Evolutionary conservation across 305 asterid species (phyloP), one percentile per base, ranked within the genome.

Genomic region (Coffea humblotiana): DNA sequence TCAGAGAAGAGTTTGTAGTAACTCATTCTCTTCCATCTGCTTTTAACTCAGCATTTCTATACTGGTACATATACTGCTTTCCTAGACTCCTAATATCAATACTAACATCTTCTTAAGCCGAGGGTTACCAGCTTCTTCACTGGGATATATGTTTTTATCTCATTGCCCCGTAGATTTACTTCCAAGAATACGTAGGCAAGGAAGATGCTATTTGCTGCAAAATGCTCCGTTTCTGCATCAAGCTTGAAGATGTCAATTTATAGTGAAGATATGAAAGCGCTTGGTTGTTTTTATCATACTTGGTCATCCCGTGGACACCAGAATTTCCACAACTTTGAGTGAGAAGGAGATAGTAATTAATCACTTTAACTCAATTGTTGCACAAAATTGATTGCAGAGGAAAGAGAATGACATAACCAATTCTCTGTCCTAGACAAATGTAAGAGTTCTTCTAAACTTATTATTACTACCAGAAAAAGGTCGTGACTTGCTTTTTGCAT

Each of bases 401-500:
- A 32, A 66, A 48, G 66, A 29, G 23, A 75, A 52, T 32, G n/a
- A 21, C 49, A 47, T 15, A 11, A 1, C 49, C 13, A 47, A 54
- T 48, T 32, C 49, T 77, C 52, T 25, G 48, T 2, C 47, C 71
- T 68, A 66, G 9, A 35, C 48, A 54, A 37, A 13, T n/a, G 61
- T 43, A 78, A 78, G 2, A 47, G 37, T 18, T 6, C 9, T 48
- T 77, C 79, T 48, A 64, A 25, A 64, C 64, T 45, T 61, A n/a
- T 4, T 18, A 23, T n/a, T 72, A 56, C 76, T 25, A 25, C 47
- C 43, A 66, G 18, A 37, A 21, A 66, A 47, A 51, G 27, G 67
- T 68, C 19, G 43, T 54, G 47, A 47, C 32, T 77, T 66, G 23
- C 48, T 73, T 74, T 27, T n/a, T 80, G 60, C 72, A 43, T 74